These are phyloP conservation scores for Eimeria praecox DNA, from an alignment of 169 alveolate species.

Conservation along the genomic window DNA sequence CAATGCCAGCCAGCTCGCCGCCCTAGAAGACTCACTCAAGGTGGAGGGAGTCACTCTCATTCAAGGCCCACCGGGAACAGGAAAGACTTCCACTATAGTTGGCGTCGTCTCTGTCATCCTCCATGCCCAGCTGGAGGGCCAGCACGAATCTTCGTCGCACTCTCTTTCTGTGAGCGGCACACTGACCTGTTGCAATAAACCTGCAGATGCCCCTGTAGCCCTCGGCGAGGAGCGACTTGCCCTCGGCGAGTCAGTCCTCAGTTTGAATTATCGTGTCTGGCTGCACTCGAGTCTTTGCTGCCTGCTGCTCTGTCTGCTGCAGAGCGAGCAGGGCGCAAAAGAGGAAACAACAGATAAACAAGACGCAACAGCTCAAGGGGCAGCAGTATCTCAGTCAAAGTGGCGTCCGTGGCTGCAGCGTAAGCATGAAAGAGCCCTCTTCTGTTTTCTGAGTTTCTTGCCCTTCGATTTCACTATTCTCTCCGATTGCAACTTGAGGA, in stretches of 20 bases:
- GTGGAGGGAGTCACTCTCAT: slow-evolving; percentile 85
- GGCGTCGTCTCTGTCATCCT: slow-evolving; percentile 85
- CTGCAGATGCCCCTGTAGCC: background rate
- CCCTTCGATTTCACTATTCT: background rate
- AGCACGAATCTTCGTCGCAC: background rate
- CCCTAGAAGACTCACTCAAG: slow-evolving; percentile 84
- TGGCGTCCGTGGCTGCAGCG: slow-evolving; percentile 62
- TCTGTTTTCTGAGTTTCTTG: background rate
- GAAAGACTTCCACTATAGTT: slow-evolving; percentile 86
- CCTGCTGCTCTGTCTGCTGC: background rate
- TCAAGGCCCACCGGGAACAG: slow-evolving; percentile 89
- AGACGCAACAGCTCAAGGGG: background rate
- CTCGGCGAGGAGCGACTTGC: background rate
- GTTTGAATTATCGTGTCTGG: background rate
- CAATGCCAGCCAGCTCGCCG: slow-evolving; percentile 84
- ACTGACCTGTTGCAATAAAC: background rate
- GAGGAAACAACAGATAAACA: background rate
- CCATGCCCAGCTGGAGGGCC: slow-evolving; percentile 80
- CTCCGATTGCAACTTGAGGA: background rate
- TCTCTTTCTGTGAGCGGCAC: background rate
- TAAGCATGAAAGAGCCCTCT: background rate
- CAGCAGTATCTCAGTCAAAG: slow-evolving; percentile 5
- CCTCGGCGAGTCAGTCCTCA: background rate
- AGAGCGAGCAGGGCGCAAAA: background rate
- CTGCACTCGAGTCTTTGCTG: background rate